Conservation (phyloP, 2,329 filamentous ascomycete species). For the Didymella pinodella region DNA sequence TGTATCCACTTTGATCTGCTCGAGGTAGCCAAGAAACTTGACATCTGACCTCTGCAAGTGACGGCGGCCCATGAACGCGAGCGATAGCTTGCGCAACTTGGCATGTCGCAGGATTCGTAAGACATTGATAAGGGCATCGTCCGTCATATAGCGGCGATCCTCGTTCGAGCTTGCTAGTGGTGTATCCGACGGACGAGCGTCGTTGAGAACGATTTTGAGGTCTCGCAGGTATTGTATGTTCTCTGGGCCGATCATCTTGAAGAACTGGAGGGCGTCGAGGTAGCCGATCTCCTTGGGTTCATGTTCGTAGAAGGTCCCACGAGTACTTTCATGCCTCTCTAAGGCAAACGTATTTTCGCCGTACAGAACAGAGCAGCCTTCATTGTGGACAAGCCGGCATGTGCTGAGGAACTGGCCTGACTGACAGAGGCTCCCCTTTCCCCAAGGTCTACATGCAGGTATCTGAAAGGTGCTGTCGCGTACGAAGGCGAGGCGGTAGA, state of each 20-base stretch:
- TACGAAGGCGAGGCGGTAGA: constrained; percentile 57
- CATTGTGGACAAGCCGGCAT: constrained; percentile 55
- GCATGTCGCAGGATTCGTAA: constrained; percentile 55
- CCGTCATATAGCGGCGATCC: constrained; percentile 58
- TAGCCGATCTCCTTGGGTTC: constrained; percentile 59
- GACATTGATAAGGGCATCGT: constrained; percentile 56
- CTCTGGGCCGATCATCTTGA: constrained; percentile 57
- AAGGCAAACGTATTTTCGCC: constrained; percentile 60
- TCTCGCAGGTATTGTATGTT: constrained; percentile 58
- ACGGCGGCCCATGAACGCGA: constrained; percentile 55
- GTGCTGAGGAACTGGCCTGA: constrained; percentile 58
- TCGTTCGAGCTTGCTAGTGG: constrained; percentile 51
- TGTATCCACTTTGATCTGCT: constrained; percentile 55
- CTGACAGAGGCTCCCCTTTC: constrained; percentile 47
- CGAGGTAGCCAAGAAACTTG: constrained; percentile 56
- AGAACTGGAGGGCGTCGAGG: constrained; percentile 54
- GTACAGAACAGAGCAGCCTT: constrained; percentile 59
- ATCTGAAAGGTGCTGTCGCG: constrained; percentile 49
- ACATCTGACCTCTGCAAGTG: constrained; percentile 46
- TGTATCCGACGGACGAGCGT: constrained; percentile 54
- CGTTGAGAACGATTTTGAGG: constrained; percentile 55
- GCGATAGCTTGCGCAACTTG: constrained; percentile 53
- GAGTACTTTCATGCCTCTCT: constrained; percentile 47
- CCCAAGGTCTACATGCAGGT: constrained; percentile 25
- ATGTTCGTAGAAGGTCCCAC: constrained; percentile 53